Evolutionary conservation across 495 filamentous ascomycete genomes (phyloP), one percentile per base, ranked within the genome.

Genomic region (Penicillium silybi): DNA sequence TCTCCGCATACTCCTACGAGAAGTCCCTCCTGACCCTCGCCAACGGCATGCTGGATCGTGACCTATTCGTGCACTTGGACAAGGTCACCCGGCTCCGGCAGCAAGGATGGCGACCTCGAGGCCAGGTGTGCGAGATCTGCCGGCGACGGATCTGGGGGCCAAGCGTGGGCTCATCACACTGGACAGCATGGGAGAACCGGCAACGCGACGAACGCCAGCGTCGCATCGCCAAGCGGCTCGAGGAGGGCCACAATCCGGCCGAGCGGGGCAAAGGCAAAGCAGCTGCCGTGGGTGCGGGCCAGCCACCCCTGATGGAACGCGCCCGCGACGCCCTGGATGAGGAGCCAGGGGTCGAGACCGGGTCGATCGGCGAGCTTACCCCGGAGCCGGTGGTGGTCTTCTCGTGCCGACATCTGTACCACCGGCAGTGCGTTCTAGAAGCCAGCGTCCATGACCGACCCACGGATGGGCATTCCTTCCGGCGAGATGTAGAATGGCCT

Each of bases 1-100:
- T 98, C 68, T 85, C 92, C 2, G 92, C 95, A 0, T 97, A 98
- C 61, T 84, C 90, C 0, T 96, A 96, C 64, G 95, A 97, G 65
- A 85, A 89, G 59, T 88, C 87, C 4, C 86, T 98, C 11, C 77
- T 97, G 17, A 76, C 81, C 2, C 82, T 98, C 13, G 89, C 95
- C 10, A 92, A 91, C 66, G 80, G 83, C 16, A 81, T 98, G 53
- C 75, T 98, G 1, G 92, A 96, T 51, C 86, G 91, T 54, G 90
- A 95, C 61, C 77, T 96, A 16, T 98, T 96, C 58, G 81, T 87
- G 13, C 86, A 89, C 56, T 91, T 97, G 37, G 79, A 83, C 34
- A 80, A 89, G 51, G 85, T 88, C 11, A 80, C 86, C 11, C 75
- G 78, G 15, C 80, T 92, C 9, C 80, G 92, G n/a, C 86, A 90